Base-by-base conservation (phyloP, 148 eudicot species). In the Arbutus unedo region DNA sequence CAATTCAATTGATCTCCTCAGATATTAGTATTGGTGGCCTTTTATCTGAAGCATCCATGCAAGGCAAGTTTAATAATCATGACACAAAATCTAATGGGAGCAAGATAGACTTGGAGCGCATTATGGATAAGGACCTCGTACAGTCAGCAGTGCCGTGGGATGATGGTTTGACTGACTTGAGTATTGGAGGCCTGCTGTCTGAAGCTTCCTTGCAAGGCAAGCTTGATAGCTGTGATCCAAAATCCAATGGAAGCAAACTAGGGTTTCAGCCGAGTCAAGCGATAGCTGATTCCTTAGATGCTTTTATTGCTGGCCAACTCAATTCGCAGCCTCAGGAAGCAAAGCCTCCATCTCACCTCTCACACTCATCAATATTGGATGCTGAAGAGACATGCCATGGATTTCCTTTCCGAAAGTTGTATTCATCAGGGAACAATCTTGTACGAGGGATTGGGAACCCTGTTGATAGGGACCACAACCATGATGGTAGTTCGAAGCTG, bases 361-460 rank as follows among this genome's bases (percentile, higher is more conserved):
- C 85, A 67, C 86, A 78, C 62, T 85, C 91, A 50, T 89, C 90
- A 49, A 84, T 90, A 82, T 84, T 89, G 78, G 92, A 95, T 83
- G 93, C 94, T 31, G 98, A 95, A 86, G 90, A 93, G 82, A 93
- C 98, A 80, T 94, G 98, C 81, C 93, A 96, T 85, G 94, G 91
- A 45, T 91, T 94, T 89, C 79, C 91, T 13, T 84, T 87, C 68
- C 78, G 84, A 64, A 91, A 90, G 73, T 79, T 87, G 51, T 87
- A 89, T 51, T 83, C 85, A 2, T 55, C 81, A 6, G 85, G 83
- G 76, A 86, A 87, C 76, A 88, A 87, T 82, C 83, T 70, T 41
- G 55, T 72, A 73, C 81, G 83, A 80, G 86, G 76, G 51, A 66
- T 82, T 82, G 88, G 85, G 84, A 84, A 79, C 68, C 84, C 84